A percentile compares a stretch with the other conserved stretches of the same genome.
Conservation (phyloP, 257 asterid species). For the Paulownia fortunei region DNA sequence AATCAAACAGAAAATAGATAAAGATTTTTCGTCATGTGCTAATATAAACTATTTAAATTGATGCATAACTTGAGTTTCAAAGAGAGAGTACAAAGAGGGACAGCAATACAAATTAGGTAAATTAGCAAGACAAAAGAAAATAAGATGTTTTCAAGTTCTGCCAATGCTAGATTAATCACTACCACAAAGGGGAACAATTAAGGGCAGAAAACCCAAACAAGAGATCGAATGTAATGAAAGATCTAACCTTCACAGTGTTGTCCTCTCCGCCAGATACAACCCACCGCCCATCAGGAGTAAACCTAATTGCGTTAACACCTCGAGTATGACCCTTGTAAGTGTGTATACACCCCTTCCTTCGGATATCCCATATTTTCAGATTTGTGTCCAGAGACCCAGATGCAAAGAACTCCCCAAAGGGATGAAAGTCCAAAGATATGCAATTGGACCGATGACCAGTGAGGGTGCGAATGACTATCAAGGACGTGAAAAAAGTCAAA, state of each 20-base stretch:
- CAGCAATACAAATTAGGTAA: conserved; percentile 19
- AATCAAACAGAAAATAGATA: conserved; percentile 5
- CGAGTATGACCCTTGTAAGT: conserved; percentile 99
- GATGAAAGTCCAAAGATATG: conserved; percentile 97
- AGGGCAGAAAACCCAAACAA: conserved; percentile 1
- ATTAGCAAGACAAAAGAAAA: conserved; percentile 16
- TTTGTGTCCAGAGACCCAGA: conserved; percentile 98
- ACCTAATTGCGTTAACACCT: conserved; percentile 90
- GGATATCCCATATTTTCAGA: conserved; percentile 97
- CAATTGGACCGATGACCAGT: conserved; percentile 99
- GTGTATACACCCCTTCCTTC: conserved; percentile 96
- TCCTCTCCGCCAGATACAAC: conserved; percentile 99
- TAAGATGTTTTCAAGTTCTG: conserved; percentile 29
- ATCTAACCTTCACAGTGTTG: conserved; percentile 86
- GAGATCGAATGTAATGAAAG: conserved; percentile 26
- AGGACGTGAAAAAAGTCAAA: conserved; percentile 29
- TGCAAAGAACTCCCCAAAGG: conserved; percentile 98
- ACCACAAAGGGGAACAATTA: conserved; percentile 15
- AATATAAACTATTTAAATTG: conserved; percentile 10
- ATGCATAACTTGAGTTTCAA: conserved; percentile 6
- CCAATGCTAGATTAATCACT: conserved; percentile 23
- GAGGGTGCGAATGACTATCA: conserved; percentile 87
- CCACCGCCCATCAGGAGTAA: conserved; percentile 99
- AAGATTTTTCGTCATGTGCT: neutral
- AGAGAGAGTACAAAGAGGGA: conserved; percentile 1